Evolutionary conservation across 495 filamentous ascomycete species (phyloP).

Genomic region (Penicillium silybi): DNA sequence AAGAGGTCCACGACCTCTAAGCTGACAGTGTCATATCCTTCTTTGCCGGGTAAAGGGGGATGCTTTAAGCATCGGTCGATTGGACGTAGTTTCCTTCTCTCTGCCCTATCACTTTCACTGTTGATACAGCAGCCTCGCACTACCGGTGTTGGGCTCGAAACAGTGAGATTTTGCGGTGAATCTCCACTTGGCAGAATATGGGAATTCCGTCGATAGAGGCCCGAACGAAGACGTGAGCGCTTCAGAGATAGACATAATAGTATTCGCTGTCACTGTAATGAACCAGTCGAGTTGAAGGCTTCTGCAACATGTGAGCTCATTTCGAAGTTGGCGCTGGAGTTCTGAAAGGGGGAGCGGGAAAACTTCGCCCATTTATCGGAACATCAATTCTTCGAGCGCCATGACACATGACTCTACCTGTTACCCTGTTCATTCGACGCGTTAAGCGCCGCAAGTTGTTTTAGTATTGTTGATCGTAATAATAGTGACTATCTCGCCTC

Average conservation of each 20-base stretch:
- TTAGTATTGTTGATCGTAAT: too few species aligned
- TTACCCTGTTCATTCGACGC: too few species aligned
- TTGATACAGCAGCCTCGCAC: slow-evolving; percentile 11
- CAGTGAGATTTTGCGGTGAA: slow-evolving; percentile 17
- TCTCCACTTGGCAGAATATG: slow-evolving; percentile 16
- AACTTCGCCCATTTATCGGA: background rate
- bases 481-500: too few species aligned
- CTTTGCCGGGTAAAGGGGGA: slow-evolving; percentile 14
- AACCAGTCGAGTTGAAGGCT: background rate
- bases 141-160: slow-evolving; percentile 12
- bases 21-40: slow-evolving; percentile 8
- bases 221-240: background rate
- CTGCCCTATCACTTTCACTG: background rate
- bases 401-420: too few species aligned
- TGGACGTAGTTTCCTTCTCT: slow-evolving; percentile 10
- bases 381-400: too few species aligned
- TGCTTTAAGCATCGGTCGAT: slow-evolving; percentile 22
- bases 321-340: background rate
- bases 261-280: background rate
- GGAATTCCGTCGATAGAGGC: slow-evolving; percentile 4
- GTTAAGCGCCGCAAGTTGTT: too few species aligned
- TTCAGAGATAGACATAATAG: background rate
- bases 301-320: background rate
- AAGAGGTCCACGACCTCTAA: slow-evolving; percentile 17
- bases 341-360: background rate